Percentiles rank a stretch among this genome's conserved stretches.
Conservation (phyloP, 805 yeast species). For the Torulaspora quercuum region DNA sequence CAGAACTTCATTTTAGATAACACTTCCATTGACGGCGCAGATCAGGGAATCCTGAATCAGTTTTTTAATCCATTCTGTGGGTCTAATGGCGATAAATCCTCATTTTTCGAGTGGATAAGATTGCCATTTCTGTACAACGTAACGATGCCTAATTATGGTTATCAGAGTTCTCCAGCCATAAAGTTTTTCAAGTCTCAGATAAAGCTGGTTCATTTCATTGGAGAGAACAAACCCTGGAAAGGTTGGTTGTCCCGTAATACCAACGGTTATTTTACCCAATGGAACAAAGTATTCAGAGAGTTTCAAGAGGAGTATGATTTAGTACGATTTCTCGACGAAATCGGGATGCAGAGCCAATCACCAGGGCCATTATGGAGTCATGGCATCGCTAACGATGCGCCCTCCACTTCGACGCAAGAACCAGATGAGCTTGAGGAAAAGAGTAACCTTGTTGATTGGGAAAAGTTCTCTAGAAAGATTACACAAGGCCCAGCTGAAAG, state of each 20-base stretch:
- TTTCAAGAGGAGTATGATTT: conserved; percentile 18
- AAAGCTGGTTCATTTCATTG: conserved; percentile 62
- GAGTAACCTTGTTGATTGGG: no score
- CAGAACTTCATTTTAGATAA: conserved; percentile 26
- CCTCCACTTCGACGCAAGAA: no score
- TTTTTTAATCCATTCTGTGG: conserved; percentile 46
- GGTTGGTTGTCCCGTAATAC: conserved; percentile 12
- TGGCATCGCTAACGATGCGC: no score
- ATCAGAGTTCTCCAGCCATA: conserved; percentile 72
- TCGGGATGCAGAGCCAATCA: conserved; percentile 7
- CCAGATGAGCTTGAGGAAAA: no score
- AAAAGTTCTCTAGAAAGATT: no score
- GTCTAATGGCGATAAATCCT: conserved; percentile 2
- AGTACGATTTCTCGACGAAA: conserved; percentile 8
- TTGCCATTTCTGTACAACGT: conserved; percentile 84
- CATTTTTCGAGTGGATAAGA: conserved; percentile 52
- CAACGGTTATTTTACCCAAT: conserved; percentile 15
- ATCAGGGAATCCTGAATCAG: conserved; percentile 84
- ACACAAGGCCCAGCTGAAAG: no score
- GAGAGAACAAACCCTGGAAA: conserved; percentile 58
- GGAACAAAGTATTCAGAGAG: conserved; percentile 21
- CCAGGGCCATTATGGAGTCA: neutral
- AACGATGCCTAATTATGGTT: conserved; percentile 60
- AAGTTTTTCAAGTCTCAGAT: conserved; percentile 46
- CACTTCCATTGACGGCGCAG: conserved; percentile 78